phyloP scores from a whole-genome alignment of 441 rosid species.

The Oxalis stricta region DNA sequence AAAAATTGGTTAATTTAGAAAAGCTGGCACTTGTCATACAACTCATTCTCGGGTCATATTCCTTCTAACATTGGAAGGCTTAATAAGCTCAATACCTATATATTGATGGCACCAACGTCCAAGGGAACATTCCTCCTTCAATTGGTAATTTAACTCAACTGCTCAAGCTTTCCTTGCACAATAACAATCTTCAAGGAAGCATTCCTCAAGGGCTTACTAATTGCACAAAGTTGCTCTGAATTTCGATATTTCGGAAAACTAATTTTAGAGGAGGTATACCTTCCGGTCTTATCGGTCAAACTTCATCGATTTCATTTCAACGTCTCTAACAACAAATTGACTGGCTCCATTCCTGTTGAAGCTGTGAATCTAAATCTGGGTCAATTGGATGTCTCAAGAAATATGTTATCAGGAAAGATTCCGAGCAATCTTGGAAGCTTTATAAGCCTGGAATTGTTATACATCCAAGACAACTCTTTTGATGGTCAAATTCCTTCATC shows the following conservation, averaged over 20 bases:
- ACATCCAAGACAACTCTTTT: slow-evolving; percentile 13
- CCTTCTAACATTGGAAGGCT: neutral
- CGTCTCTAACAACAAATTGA: slow-evolving; percentile 4
- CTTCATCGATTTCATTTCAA: slow-evolving; percentile 4
- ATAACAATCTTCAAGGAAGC: neutral
- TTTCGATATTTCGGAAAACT: neutral
- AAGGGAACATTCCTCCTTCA: neutral
- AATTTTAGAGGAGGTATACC: neutral
- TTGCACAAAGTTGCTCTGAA: neutral
- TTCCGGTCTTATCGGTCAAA: neutral
- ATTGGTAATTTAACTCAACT: slow-evolving; percentile 1
- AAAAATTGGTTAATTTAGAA: neutral
- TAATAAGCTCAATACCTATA: neutral
- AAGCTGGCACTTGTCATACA: neutral
- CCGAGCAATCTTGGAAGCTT: neutral
- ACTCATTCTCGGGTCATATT: neutral
- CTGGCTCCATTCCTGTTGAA: slow-evolving; percentile 9
- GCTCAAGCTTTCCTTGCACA: neutral
- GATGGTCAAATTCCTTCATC: slow-evolving; percentile 13
- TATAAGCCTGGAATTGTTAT: neutral
- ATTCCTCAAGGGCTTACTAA: neutral
- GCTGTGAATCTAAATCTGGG: slow-evolving; percentile 3
- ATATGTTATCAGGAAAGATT: slow-evolving; percentile 2
- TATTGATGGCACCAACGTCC: neutral
- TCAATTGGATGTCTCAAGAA: neutral